Base-by-base conservation (phyloP, 1,284 basidiomycete species). In the Rhizoctonia solani region DNA sequence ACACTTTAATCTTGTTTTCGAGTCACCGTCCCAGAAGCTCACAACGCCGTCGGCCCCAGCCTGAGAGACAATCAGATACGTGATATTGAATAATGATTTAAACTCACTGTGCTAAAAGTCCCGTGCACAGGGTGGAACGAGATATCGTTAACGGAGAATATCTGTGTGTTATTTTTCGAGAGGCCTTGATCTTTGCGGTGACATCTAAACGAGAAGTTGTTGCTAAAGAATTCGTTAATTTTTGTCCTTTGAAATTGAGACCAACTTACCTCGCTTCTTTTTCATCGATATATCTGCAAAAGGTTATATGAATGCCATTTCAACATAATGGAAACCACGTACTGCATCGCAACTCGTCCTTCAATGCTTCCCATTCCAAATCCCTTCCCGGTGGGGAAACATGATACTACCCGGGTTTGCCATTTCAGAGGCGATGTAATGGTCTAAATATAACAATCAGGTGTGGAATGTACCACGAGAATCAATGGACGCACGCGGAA, bases 181-280 rank as follows among this genome's bases (percentile, higher is more conserved):
- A 81, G 83, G 1, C 79, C 75, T 66, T 83, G 79, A 71, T 95
- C 92, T 61, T 86, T 86, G 44, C 95, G 91, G 76, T 98, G 95
- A 74, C 95, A 98, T 75, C 95, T 96, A 85, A 98, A 98, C 0
- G 92, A 94, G 76, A 96, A 97, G 79, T 96, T 96, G 76, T 86
- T 84, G 68, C 88, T 92, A 70, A 25, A n/a, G n/a, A 56, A 30
- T 49, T 4, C 9, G 5, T 13, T 49, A 49, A 14, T 49, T 21
- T 49, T 49, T 6, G 6, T 25, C 5, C n/a, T 5, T 6, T 6
- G 8, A 13, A 5, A 11, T 4, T 11, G 32, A 34, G 32, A 4
- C 4, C 32, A 11, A n/a, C 16, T 50, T 39, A 89, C 87, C 79
- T 75, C 54, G 81, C 77, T 69, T 92, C 86, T 75, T 90, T 91